phyloP scores from a whole-genome alignment of 164 flowering plant genomes.

The Vitis vinifera region DNA sequence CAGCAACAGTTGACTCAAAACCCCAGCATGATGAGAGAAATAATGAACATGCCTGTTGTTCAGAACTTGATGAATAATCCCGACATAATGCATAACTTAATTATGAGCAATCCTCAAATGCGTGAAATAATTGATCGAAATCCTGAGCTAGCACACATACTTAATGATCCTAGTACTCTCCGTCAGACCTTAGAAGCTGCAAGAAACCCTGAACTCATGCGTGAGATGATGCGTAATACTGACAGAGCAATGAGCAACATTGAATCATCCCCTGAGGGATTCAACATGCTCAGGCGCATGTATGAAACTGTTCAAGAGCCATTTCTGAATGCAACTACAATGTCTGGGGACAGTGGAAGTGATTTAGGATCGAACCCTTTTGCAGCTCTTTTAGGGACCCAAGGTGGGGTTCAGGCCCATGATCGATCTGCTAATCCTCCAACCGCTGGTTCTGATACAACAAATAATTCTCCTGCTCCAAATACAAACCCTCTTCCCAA shows the following conservation, averaged over 20 bases:
- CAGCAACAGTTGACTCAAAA: constrained; percentile 50
- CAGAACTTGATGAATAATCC: constrained; percentile 53
- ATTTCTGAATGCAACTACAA: constrained; percentile 35
- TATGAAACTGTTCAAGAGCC: constrained; percentile 52
- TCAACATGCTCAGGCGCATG: constrained; percentile 46
- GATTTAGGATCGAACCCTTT: constrained; percentile 29
- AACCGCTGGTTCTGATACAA: constrained; percentile 46
- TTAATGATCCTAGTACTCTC: constrained; percentile 40
- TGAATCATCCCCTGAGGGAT: constrained; percentile 39
- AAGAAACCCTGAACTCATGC: constrained; percentile 46
- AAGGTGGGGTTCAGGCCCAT: constrained; percentile 41
- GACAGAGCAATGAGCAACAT: constrained; percentile 48
- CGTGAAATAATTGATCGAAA: constrained; percentile 43
- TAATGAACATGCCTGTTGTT: constrained; percentile 50
- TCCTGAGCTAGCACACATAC: constrained; percentile 46
- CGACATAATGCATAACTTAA: constrained; percentile 42
- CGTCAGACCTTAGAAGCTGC: constrained; percentile 40
- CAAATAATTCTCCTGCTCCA: constrained; percentile 58
- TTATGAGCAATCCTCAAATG: constrained; percentile 46
- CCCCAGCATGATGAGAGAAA: constrained; percentile 54
- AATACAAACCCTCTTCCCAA: constrained; percentile 91
- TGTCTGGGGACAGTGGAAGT: constrained; percentile 29
- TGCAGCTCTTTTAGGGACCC: constrained; percentile 49
- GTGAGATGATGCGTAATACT: constrained; percentile 50
- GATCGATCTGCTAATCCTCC: constrained; percentile 46